Conservation (phyloP, 2,329 filamentous ascomycete genomes). For the Phialemoniopsis sp. region DNA sequence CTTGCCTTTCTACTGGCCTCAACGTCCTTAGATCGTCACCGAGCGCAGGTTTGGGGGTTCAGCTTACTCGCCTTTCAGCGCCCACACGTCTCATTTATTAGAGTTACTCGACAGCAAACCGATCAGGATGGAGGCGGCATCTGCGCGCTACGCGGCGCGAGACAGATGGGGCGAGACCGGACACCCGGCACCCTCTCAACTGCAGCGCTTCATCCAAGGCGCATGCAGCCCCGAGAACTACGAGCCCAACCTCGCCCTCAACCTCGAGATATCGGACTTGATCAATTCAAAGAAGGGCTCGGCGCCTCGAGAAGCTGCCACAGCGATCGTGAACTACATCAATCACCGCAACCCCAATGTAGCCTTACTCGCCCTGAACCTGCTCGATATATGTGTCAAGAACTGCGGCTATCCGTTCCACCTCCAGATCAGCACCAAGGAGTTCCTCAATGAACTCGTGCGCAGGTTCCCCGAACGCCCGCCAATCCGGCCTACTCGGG, state of each 20-base stretch:
- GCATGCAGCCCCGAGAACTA: conserved; percentile 97
- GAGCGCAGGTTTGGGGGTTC: too few relatives aligned
- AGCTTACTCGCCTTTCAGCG: too few relatives aligned
- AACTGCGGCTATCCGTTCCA: conserved; percentile 99
- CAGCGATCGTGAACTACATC: conserved; percentile 88
- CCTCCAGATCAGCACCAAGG: conserved; percentile 96
- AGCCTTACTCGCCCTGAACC: conserved; percentile 79
- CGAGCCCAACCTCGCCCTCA: conserved; percentile 93
- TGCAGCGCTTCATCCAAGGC: conserved; percentile 93
- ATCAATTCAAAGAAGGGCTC: conserved; percentile 97
- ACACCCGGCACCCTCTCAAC: conserved; percentile 74
- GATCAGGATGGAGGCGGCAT: conserved; percentile 82
- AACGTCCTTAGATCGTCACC: too few relatives aligned
- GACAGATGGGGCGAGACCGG: conserved; percentile 87
- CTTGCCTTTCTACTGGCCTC: too few relatives aligned
- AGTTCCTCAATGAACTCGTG: conserved; percentile 97
- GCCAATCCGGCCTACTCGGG: conserved; percentile 77
- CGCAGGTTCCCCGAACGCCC: conserved; percentile 92
- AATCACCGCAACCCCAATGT: conserved; percentile 98
- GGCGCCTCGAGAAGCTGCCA: conserved; percentile 89
- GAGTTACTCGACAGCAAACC: conserved; percentile 5
- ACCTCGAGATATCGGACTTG: conserved; percentile 92
- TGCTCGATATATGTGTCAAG: conserved; percentile 98
- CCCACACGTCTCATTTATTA: too few relatives aligned
- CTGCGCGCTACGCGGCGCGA: conserved; percentile 89